These are phyloP conservation scores for Pharnaceum exiguum DNA, from an alignment of 148 eudicot genomes.

Conservation along the genomic window DNA sequence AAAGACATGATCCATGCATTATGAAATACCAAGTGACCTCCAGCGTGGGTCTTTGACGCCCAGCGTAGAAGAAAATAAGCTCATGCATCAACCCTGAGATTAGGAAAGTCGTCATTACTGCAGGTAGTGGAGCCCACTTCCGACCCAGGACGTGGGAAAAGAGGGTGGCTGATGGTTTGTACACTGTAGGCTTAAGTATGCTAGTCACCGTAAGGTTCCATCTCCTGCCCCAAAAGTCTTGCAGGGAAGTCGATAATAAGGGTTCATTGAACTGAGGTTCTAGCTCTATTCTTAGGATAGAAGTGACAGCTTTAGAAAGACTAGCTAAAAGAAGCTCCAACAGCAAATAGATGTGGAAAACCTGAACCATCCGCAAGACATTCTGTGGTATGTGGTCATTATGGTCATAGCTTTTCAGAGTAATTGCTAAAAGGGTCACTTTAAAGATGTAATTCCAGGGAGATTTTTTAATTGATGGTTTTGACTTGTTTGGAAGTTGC, in stretches of 20 bases:
- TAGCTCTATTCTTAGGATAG: conserved; percentile 27
- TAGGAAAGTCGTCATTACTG: conserved; percentile 28
- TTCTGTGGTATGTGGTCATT: conserved; percentile 31
- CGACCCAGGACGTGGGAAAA: conserved; percentile 16
- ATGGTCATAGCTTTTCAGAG: conserved; percentile 22
- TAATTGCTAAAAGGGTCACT: conserved; percentile 16
- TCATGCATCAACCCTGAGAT: conserved; percentile 53
- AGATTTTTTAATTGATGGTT: conserved; percentile 10
- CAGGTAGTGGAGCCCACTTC: conserved; percentile 21
- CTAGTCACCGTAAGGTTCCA: conserved; percentile 53
- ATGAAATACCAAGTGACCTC: conserved; percentile 41
- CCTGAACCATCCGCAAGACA: conserved; percentile 20
- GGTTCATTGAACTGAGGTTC: conserved; percentile 56
- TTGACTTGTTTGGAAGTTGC: background rate
- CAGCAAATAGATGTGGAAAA: conserved; percentile 33
- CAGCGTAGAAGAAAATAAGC: conserved; percentile 37
- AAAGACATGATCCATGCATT: conserved; percentile 37
- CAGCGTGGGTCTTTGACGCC: conserved; percentile 33
- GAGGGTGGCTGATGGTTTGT: conserved; percentile 19
- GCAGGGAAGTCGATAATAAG: conserved; percentile 45
- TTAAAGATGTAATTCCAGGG: conserved; percentile 33
- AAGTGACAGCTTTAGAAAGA: conserved; percentile 25
- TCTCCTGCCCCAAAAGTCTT: conserved; percentile 58
- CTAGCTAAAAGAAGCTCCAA: conserved; percentile 35
- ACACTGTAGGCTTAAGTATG: conserved; percentile 40